Evolutionary conservation across 2,329 filamentous ascomycete species (phyloP).

Genomic region (Thielaviopsis ethacetica): DNA sequence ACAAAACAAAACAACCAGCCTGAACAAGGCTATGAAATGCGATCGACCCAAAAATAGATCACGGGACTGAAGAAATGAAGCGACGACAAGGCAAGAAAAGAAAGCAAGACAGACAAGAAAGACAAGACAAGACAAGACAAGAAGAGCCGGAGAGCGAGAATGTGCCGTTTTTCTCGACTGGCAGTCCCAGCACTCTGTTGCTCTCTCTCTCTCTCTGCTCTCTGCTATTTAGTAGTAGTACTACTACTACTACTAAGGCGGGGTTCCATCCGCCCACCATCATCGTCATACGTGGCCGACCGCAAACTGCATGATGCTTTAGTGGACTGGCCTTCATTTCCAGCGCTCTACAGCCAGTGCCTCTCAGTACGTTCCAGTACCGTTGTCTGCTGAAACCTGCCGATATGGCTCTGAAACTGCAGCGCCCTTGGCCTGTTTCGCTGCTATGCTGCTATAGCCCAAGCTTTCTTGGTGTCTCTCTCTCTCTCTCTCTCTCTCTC

Average conservation of each 20-base stretch:
- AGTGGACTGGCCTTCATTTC: background rate
- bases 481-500: no score
- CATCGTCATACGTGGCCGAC: background rate
- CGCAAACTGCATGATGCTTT: background rate
- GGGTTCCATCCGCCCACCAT: background rate
- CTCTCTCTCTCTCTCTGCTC: no score
- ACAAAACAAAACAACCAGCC: background rate
- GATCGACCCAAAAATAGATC: no score
- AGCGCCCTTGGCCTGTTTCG: conserved; percentile 1
- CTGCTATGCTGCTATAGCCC: background rate
- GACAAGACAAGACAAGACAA: background rate
- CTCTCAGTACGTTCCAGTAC: background rate
- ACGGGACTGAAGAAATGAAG: no score
- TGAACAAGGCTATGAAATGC: background rate
- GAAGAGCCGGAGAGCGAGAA: background rate
- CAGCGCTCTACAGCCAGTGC: background rate
- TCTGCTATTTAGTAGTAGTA: no score
- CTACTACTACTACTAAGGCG: background rate
- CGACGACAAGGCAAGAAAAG: background rate
- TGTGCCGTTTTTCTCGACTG: background rate
- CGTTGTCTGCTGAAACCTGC: background rate
- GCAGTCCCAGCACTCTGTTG: background rate
- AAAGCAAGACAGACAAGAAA: no score
- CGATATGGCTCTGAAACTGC: background rate
- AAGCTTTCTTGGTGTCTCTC: background rate